Evolutionary conservation across 2,329 filamentous ascomycete genomes (phyloP), one percentile per base, ranked within the genome.

Genomic region (Fonsecaea multimorphosa): DNA sequence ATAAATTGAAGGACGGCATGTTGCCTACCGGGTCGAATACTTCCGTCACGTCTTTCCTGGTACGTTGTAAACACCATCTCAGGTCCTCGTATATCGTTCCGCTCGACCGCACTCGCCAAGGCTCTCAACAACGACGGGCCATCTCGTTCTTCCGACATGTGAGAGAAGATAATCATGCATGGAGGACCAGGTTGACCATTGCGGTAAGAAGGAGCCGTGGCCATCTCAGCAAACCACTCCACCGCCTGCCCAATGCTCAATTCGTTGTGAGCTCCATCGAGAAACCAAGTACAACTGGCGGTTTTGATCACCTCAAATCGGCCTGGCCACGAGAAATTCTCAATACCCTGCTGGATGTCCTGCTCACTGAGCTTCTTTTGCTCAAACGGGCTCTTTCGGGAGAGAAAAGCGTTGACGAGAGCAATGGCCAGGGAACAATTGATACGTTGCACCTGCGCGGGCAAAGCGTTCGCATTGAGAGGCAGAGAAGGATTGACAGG

Each of bases 221-320:
- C 24, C 19, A 49, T 49, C 44, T 24, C 44, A 49, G 57, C 40
- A 44, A 59, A 59, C 57, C 57, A 59, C 57, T 59, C 16, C 11
- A 51, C 57, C 27, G 57, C 51, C 27, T 63, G 60, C 27, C 40
- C 40, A 53, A 64, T 46, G 38, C 61, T 53, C 51, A 61, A 38
- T 58, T 67, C 56, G 32, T 61, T 63, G 52, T 62, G 59, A 38
- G 59, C 59, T 32, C 59, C 59, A 6, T 62, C 59, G 51, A 62
- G 49, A 27, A 38, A 62, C 59, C 59, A 62, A 12, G 32, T 19
- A 55, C 32, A 55, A 16, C 7, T 55, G n/a, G 22, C 16, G 1
- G 32, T 46, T 14, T 38, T 44, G 19, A 62, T 49, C 6, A 44
- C 31, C 24, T 62, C 49, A 34, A 62, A 62, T 27, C 60, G 22